Conservation (phyloP, 2,329 filamentous ascomycete species). For the Pseudogymnoascus sp. region DNA sequence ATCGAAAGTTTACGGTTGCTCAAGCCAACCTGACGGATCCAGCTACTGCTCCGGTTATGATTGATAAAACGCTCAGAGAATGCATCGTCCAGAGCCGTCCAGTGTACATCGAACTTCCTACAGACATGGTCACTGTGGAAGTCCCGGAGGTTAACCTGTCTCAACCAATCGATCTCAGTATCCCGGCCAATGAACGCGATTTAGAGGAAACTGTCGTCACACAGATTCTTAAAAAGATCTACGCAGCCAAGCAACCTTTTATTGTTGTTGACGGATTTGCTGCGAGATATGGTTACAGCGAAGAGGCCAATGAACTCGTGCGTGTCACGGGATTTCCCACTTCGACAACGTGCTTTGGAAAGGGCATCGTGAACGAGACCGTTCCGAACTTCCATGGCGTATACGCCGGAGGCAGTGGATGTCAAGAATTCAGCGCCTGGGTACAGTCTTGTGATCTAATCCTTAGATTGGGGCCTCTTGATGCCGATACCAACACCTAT, state of each 20-base stretch:
- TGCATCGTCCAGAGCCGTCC: slow-evolving; percentile 47
- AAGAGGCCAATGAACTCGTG: slow-evolving; percentile 32
- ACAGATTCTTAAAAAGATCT: slow-evolving; percentile 35
- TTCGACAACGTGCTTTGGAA: slow-evolving; percentile 41
- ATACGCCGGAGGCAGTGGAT: slow-evolving; percentile 36
- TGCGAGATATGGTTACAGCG: slow-evolving; percentile 18
- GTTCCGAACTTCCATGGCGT: slow-evolving; percentile 42
- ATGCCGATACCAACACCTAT: slow-evolving; percentile 41
- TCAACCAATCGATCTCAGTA: slow-evolving; percentile 18
- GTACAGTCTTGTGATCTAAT: slow-evolving; percentile 38
- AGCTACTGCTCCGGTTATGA: slow-evolving; percentile 22
- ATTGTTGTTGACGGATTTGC: slow-evolving; percentile 47
- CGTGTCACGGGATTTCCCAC: slow-evolving; percentile 40
- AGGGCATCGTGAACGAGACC: slow-evolving; percentile 43
- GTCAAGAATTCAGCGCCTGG: not conserved
- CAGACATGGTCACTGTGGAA: slow-evolving; percentile 40
- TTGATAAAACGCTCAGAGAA: slow-evolving; percentile 44
- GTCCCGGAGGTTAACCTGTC: slow-evolving; percentile 29
- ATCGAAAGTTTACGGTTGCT: slow-evolving; percentile 14
- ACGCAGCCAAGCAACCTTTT: slow-evolving; percentile 39
- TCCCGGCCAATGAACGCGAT: slow-evolving; percentile 19
- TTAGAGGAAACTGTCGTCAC: slow-evolving; percentile 27
- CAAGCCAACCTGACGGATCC: slow-evolving; percentile 11
- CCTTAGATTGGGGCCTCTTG: slow-evolving; percentile 40
- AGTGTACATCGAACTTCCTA: slow-evolving; percentile 49